Evolutionary conservation across 1,284 basidiomycete genomes (phyloP), one percentile per base, ranked within the genome.

Genomic region (Fomes fomentarius): DNA sequence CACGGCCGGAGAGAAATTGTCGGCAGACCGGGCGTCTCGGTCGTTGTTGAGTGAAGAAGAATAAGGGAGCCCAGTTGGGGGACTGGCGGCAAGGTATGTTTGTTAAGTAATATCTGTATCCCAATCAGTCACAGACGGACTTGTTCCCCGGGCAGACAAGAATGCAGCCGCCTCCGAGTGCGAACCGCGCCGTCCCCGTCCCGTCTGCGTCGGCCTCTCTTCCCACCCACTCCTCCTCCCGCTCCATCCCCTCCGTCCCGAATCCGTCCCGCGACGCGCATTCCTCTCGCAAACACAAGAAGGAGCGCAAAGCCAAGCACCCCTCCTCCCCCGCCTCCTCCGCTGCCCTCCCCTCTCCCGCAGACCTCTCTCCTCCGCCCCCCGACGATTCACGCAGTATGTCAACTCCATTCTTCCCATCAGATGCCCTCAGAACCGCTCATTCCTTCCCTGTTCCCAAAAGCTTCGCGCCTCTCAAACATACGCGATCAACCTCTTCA

Each of bases 391-490:
- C 57, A 49, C 54, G 57, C 54, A 47, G 60, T 62, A 50, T 47
- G 59, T 60, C 58, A 58, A 54, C n/a, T n/a, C 63, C 57, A 50
- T 35, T 35, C 50, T 57, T 59, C 49, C 56, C 39, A 59, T 60
- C 54, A 55, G 56, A 47, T 58, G 33, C 43, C 51, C 35, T 39
- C 24, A 45, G 42, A 17, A 21, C 39, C 42, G 50, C 58, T 63
- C 57, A 51, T 49, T 44, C 57, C 48, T 47, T 58, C 47, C 44
- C 38, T n/a, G n/a, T 44, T 52, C 47, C 54, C 41, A 43, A 42
- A 58, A 75, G 70, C 66, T 48, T 65, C 77, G 52, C 74, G 74
- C 61, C 67, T 69, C 57, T 68, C 71, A 39, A 68, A 68, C 68
- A 63, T 71, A 50, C 67, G 70, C 50, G 76, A 79, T 54, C 76